A percentile compares a stretch with the other conserved stretches of the same genome.
phyloP scores from a whole-genome alignment of 1,284 basidiomycete species.

The Salmacisia buchloeana region DNA sequence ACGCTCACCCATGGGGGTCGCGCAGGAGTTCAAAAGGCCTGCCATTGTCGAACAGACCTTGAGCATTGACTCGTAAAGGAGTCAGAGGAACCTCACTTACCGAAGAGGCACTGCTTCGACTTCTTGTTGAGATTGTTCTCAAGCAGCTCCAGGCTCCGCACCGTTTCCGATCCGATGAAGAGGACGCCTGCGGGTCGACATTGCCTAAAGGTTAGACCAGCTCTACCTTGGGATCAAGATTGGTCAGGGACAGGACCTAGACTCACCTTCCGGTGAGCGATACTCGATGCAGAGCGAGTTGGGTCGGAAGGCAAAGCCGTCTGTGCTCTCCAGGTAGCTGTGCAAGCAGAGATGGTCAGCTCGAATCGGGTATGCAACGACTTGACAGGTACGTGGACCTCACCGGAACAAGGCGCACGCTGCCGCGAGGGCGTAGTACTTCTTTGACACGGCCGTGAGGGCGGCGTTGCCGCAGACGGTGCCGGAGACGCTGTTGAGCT shows the following conservation, averaged over 20 bases:
- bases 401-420: slow-evolving; percentile 74
- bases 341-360: too few species aligned
- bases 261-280: slow-evolving; percentile 60
- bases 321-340: slow-evolving; percentile 1
- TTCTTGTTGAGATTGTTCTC: slow-evolving; percentile 21
- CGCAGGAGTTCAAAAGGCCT: slow-evolving; percentile 66
- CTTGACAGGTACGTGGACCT: slow-evolving; percentile 11
- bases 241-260: neutral
- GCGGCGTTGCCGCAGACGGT: slow-evolving; percentile 19
- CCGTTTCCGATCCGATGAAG: slow-evolving; percentile 84
- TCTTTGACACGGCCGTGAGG: slow-evolving; percentile 48
- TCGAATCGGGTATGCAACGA: neutral
- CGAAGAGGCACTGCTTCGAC: slow-evolving; percentile 25
- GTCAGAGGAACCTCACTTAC: slow-evolving; percentile 8
- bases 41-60: slow-evolving; percentile 29
- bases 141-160: slow-evolving; percentile 77
- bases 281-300: slow-evolving; percentile 74
- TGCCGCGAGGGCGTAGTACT: slow-evolving; percentile 81
- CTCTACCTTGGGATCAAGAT: neutral
- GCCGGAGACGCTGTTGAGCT: neutral
- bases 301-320: slow-evolving; percentile 58
- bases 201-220: neutral
- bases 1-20: slow-evolving; percentile 78
- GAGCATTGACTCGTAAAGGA: neutral
- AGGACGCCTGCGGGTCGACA: slow-evolving; percentile 62